Conservation (phyloP, 139 green algal genomes). For the Tetradesmus lagerheimii region DNA sequence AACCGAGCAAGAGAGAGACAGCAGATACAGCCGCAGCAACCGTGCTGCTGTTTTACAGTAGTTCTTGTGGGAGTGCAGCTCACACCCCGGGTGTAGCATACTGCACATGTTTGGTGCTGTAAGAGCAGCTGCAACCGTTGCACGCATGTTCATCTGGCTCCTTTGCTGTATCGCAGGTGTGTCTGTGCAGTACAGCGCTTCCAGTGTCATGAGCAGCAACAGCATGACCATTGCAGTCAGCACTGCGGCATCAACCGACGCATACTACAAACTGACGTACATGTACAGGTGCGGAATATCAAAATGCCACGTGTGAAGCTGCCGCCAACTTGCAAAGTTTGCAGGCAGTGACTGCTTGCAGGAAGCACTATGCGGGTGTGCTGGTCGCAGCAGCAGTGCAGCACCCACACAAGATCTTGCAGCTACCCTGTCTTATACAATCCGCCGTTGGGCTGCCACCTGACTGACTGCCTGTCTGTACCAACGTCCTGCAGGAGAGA, state of each 20-base stretch:
- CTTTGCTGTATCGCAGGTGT: background rate
- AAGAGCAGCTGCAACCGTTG: too few species aligned
- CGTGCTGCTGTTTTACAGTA: background rate
- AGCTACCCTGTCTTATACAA: too few species aligned
- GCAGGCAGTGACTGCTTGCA: too few species aligned
- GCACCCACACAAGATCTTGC: too few species aligned
- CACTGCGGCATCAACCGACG: background rate
- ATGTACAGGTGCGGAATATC: background rate
- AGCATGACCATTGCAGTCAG: background rate
- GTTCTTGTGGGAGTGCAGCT: background rate
- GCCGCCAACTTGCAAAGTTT: too few species aligned
- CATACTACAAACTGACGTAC: constrained; percentile 9
- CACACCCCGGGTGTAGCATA: background rate
- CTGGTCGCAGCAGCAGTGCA: too few species aligned
- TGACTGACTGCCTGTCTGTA: background rate
- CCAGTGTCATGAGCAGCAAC: constrained; percentile 12
- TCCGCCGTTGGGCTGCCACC: too few species aligned
- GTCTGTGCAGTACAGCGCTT: constrained; percentile 8
- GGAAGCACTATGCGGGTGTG: background rate
- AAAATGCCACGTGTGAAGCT: too few species aligned
- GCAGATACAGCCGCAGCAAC: background rate
- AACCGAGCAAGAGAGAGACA: too few species aligned
- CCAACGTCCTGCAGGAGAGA: background rate
- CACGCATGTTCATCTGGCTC: background rate
- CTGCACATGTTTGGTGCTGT: background rate